phyloP scores from a whole-genome alignment of 2,329 filamentous ascomycete species.

The Rugonectria rugulosa region DNA sequence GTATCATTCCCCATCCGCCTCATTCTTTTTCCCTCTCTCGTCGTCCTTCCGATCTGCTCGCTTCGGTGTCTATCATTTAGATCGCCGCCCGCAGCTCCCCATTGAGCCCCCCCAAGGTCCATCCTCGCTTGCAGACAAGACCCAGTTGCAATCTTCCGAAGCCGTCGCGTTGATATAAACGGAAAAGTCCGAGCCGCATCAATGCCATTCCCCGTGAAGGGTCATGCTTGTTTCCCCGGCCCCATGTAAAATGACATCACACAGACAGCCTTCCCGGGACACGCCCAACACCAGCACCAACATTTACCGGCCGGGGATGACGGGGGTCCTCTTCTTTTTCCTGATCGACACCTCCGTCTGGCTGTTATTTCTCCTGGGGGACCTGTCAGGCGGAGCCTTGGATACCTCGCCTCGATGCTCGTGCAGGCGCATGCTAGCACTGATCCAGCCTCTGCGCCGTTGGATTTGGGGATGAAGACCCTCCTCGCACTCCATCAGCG shows the following conservation, averaged over 20 bases:
- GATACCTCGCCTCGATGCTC: not conserved
- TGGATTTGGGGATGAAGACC: no score
- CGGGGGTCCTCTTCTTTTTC: not conserved
- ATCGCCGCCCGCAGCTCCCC: not conserved
- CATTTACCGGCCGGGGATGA: not conserved
- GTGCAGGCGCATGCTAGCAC: not conserved
- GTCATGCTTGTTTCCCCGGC: not conserved
- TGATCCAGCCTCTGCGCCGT: not conserved
- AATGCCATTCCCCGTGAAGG: not conserved
- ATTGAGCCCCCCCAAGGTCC: no score
- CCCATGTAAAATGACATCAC: constrained; percentile 18
- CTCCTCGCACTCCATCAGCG: no score
- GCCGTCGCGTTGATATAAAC: not conserved
- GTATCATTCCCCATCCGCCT: no score
- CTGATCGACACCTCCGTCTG: not conserved
- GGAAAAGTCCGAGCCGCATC: not conserved
- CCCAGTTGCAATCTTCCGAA: not conserved
- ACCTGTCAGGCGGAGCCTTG: not conserved
- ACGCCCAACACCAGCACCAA: not conserved
- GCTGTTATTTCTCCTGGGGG: not conserved
- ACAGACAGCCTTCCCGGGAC: not conserved
- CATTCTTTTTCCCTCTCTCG: no score
- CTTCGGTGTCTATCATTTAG: not conserved
- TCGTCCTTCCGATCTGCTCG: not conserved
- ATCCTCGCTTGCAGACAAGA: not conserved